These are phyloP conservation scores for Nidularia pulvinata DNA, from an alignment of 768 basidiomycete genomes.

Conservation along the genomic window DNA sequence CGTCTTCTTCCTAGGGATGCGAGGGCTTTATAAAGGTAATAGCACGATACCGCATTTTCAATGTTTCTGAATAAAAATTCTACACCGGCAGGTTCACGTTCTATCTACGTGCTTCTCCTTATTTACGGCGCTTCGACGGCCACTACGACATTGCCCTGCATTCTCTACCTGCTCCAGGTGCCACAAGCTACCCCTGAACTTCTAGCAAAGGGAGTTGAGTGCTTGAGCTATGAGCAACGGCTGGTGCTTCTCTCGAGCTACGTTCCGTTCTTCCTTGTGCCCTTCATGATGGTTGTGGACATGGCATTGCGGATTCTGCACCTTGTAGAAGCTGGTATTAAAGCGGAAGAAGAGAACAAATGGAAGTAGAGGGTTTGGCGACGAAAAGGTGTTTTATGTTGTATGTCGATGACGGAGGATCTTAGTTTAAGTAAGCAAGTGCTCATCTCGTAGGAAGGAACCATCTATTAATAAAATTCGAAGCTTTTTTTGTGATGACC, in stretches of 20 bases:
- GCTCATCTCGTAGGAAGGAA: too few species aligned
- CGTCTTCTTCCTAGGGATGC: slow-evolving; percentile 69
- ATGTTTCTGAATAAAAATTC: too few species aligned
- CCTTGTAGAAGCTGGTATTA: slow-evolving; percentile 23
- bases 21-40: slow-evolving; percentile 56
- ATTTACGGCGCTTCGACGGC: slow-evolving; percentile 78
- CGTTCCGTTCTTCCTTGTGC: slow-evolving; percentile 74
- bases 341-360: slow-evolving; percentile 20
- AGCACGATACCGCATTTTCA: too few species aligned
- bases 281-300: slow-evolving; percentile 72
- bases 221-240: slow-evolving; percentile 52
- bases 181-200: slow-evolving; percentile 34
- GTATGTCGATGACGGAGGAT: too few species aligned
- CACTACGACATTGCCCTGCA: slow-evolving; percentile 77
- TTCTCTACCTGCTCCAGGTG: slow-evolving; percentile 56
- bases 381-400: too few species aligned
- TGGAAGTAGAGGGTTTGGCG: too few species aligned
- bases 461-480: too few species aligned
- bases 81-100: slow-evolving; percentile 35
- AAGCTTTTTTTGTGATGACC: too few species aligned
- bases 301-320: slow-evolving; percentile 48
- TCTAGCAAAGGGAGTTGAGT: slow-evolving; percentile 20
- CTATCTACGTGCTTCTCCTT: slow-evolving; percentile 63
- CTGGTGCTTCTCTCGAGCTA: slow-evolving; percentile 65
- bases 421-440: too few species aligned